phyloP scores from a whole-genome alignment of 257 asterid species.

The Salvia rosmarinus region DNA sequence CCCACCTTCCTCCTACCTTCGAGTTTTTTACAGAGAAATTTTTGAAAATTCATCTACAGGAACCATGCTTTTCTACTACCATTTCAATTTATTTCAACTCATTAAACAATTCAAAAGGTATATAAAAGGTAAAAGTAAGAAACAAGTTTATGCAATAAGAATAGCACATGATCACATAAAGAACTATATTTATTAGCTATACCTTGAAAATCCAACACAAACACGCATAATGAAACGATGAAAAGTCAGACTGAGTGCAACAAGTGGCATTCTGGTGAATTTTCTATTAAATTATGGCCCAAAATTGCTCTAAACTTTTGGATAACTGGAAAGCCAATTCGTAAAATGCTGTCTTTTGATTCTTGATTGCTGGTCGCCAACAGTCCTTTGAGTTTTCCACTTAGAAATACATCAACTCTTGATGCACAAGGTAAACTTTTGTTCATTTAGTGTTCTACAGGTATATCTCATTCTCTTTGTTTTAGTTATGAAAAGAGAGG shows the following conservation, averaged over 20 bases:
- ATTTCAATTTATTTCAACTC: background rate
- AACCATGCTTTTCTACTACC: background rate
- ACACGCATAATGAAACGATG: conserved; percentile 19
- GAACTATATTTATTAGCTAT: conserved; percentile 22
- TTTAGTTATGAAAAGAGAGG: background rate
- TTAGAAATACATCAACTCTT: background rate
- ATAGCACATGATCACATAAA: background rate
- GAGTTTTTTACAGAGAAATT: background rate
- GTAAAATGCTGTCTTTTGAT: background rate
- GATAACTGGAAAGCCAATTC: conserved; percentile 15
- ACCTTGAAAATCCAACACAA: conserved; percentile 13
- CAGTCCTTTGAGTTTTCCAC: conserved; percentile 8
- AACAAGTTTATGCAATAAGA: conserved; percentile 10
- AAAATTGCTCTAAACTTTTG: background rate
- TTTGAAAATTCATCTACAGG: background rate
- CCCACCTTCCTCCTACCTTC: too few species aligned
- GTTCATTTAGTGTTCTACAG: background rate
- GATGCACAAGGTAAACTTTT: conserved; percentile 16
- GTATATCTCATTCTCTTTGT: background rate
- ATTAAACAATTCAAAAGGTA: conserved; percentile 6
- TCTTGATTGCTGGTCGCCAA: conserved; percentile 3
- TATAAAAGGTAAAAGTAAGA: background rate
- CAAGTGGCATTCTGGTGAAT: conserved; percentile 10
- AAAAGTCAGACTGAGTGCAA: conserved; percentile 19
- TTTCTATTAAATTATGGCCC: background rate